Evolutionary conservation across 495 filamentous ascomycete genomes (phyloP), one percentile per base, ranked within the genome.

Genomic region (Extremus antarcticus): DNA sequence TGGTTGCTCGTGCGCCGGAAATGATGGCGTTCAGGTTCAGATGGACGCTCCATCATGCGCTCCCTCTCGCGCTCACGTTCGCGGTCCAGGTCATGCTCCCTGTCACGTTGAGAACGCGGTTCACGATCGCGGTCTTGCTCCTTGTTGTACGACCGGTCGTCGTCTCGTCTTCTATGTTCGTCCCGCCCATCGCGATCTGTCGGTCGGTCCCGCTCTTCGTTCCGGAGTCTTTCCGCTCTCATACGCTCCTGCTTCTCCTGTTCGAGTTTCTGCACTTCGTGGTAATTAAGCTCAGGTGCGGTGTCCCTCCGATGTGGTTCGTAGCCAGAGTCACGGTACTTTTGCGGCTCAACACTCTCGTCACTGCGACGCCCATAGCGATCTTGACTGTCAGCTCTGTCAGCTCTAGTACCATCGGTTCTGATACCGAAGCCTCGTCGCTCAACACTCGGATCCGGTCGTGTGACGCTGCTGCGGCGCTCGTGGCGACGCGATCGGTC

Each of bases 341-440:
- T 15, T 4, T 55, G n/a, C 1, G 20, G 25, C 40, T 51, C 25
- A 23, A 62, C 40, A 39, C 40, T 58, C 45, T 62, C 59, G 25
- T 62, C 59, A 35, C 59, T 62, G 25, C 59, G 50, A 3, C 59
- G 51, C 9, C 22, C 57, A 49, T 65, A 54, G 10, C 50, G 56
- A 25, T 67, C 61, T 25, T 58, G 38, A 47, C 61, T 64, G 1
- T 51, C 55, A 29, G 60, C 29, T 11, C 62, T 51, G 35, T 9
- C 9, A n/a, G n/a, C n/a, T n/a, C n/a, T n/a, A n/a, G n/a, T n/a
- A n/a, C n/a, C n/a, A n/a, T 39, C 35, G 9, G 35, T 50, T 45
- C 57, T 41, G 43, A 72, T 71, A 43, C 70, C 70, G 51, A 72
- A 72, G 45, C 70, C 70, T n/a, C 70, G 62, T 9, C 52, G 54